Conservation (phyloP, 495 filamentous ascomycete species). For the Aspergillus nidulans region DNA sequence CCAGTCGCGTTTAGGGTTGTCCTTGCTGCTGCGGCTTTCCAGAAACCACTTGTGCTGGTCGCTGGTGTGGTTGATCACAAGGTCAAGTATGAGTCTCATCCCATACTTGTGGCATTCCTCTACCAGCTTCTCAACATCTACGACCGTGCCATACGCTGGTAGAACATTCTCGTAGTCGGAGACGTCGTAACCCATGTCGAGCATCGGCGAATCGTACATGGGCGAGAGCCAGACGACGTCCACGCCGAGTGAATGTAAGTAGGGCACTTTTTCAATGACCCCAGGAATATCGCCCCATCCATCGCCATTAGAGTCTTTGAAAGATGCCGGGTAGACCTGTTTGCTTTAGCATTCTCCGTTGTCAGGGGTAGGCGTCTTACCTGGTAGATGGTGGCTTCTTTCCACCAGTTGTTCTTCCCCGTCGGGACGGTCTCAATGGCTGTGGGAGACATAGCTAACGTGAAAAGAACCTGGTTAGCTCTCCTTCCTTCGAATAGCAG, state of each 20-base stretch:
- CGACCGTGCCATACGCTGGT: slow-evolving; percentile 55
- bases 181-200: slow-evolving; percentile 60
- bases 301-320: slow-evolving; percentile 62
- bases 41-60: slow-evolving; percentile 71
- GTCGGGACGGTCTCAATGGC: too few relatives aligned
- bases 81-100: slow-evolving; percentile 67
- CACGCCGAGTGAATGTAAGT: slow-evolving; percentile 57
- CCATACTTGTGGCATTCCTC: slow-evolving; percentile 47
- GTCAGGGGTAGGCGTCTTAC: too few relatives aligned
- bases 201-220: slow-evolving; percentile 59
- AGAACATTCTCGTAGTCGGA: slow-evolving; percentile 61
- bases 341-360: too few relatives aligned
- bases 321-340: slow-evolving; percentile 66
- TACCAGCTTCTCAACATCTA: slow-evolving; percentile 59
- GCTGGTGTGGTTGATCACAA: slow-evolving; percentile 75
- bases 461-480: too few relatives aligned
- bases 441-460: too few relatives aligned
- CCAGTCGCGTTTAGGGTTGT: slow-evolving; percentile 59
- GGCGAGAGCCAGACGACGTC: slow-evolving; percentile 68
- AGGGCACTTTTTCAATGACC: slow-evolving; percentile 59
- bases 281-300: slow-evolving; percentile 65
- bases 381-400: too few relatives aligned
- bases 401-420: too few relatives aligned
- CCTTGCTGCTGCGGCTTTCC: slow-evolving; percentile 55
- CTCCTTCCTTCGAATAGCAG: too few relatives aligned